phyloP scores from a whole-genome alignment of 1,284 basidiomycete species.

The Salmacisia buchloeana region DNA sequence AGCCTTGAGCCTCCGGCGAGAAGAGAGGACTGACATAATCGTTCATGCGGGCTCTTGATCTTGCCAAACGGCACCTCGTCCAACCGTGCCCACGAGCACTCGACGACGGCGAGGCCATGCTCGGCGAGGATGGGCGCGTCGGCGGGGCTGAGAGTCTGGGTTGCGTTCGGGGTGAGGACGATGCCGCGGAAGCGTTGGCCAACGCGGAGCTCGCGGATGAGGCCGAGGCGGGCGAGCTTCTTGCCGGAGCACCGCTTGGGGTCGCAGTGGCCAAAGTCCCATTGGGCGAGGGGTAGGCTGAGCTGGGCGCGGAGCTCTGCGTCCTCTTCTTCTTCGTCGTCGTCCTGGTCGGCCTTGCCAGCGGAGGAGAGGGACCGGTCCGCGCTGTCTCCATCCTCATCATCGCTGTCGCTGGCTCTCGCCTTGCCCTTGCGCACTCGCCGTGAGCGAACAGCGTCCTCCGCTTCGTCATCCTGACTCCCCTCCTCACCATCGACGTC shows the following conservation, averaged over 20 bases:
- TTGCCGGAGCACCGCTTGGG: constrained; percentile 91
- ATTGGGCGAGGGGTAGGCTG: constrained; percentile 10
- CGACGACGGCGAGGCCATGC: constrained; percentile 84
- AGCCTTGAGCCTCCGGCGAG: neutral
- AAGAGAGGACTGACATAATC: constrained; percentile 64
- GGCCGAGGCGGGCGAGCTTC: constrained; percentile 76
- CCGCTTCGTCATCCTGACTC: too few species aligned
- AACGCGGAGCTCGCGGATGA: constrained; percentile 77
- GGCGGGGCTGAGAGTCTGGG: constrained; percentile 70
- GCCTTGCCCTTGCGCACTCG: constrained; percentile 9
- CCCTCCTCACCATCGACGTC: constrained; percentile 13
- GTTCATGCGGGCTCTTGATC: constrained; percentile 85
- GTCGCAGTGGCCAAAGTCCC: constrained; percentile 98
- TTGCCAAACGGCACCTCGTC: constrained; percentile 91
- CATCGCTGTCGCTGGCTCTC: constrained; percentile 7
- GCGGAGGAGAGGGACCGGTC: constrained; percentile 10
- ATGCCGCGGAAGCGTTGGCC: constrained; percentile 84
- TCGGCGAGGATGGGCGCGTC: constrained; percentile 74
- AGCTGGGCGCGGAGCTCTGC: constrained; percentile 18
- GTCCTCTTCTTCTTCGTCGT: neutral
- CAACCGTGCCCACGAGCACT: constrained; percentile 92
- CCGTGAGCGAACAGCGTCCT: too few species aligned
- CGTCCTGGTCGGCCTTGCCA: neutral
- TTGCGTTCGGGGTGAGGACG: constrained; percentile 86
- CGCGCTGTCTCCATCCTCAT: constrained; percentile 13